Evolutionary conservation across 352 stramenopile genomes (phyloP), one percentile per base, ranked within the genome.

Genomic region (Halophytophthora batemanensis): DNA sequence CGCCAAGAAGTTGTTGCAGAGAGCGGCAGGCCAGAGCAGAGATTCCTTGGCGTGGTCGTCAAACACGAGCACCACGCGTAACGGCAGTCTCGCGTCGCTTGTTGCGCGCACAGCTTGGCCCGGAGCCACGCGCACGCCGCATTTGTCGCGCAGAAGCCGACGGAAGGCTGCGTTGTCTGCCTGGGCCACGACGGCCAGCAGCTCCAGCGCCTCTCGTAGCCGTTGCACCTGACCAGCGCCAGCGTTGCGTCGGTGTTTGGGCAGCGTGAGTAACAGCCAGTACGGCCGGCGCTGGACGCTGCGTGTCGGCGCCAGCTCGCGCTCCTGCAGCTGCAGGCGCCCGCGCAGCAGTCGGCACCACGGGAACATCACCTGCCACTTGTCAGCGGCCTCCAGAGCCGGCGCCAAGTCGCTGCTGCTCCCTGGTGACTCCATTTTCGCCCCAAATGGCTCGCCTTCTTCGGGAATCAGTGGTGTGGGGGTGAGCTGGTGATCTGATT

Each of bases 31-130:
- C 59, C 59, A 67, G 43, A 60, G 21, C 6, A 67, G 13, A 13
- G 65, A 69, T 41, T 65, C 58, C 15, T 62, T 64, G 2, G 45
- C 67, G 41, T 68, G 61, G 39, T 74, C 65, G 47, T 74, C 57
- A 34, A 71, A 44, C 47, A 66, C 44, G 38, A 74, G 59, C 38
- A 69, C 60, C 36, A 74, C 54, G 18, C 53, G 57, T 12, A 59
- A 46, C 15, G 22, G 22, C 18, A 60, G 45, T 3, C 15, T 17
- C 33, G 15, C 50, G 25, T 50, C 23, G 19, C 49, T 47, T 6
- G 42, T 38, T 22, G 25, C 54, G 28, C 28, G 23, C 11, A 52
- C 15, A 17, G 14, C 38, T 14, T 39, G 23, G 12, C 17, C 18
- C 23, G 52, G 45, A 35, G 35, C 2, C 14, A 54, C 33, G 11